phyloP scores from a whole-genome alignment of 192 early-diverging fungal genomes.

The Backusella morwellensis region DNA sequence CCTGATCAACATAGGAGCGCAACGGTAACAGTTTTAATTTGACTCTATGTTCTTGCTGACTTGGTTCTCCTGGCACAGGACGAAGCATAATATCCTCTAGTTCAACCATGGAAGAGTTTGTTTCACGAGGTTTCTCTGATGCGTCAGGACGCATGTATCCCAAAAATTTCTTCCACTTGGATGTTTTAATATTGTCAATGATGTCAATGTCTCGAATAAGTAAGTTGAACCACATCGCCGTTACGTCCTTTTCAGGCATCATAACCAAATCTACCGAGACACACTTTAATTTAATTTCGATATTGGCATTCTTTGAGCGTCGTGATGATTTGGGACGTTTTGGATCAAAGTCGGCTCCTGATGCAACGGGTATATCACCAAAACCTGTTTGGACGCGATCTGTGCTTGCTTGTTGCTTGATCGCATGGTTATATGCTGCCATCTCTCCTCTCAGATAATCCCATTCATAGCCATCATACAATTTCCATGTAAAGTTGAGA shows the following conservation, averaged over 20 bases:
- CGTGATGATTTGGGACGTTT: constrained; percentile 14
- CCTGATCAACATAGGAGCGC: constrained; percentile 90
- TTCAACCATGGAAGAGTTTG: constrained; percentile 62
- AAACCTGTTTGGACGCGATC: neutral
- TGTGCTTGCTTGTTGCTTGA: neutral
- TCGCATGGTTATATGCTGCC: neutral
- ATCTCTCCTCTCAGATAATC: constrained; percentile 31
- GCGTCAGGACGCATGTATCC: constrained; percentile 57
- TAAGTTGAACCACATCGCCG: constrained; percentile 47
- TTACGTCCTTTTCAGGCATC: constrained; percentile 42
- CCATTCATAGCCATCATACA: constrained; percentile 75
- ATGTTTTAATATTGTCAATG: constrained; percentile 73
- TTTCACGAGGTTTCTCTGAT: constrained; percentile 55
- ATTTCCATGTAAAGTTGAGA: constrained; percentile 56
- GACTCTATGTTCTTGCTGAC: constrained; percentile 55
- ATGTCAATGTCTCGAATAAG: constrained; percentile 67
- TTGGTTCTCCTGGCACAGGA: constrained; percentile 49
- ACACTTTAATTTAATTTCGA: constrained; percentile 55
- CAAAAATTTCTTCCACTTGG: constrained; percentile 78
- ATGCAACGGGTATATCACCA: neutral
- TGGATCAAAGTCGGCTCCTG: neutral
- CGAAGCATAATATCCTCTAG: constrained; percentile 57
- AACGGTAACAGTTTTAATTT: constrained; percentile 74
- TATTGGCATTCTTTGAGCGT: constrained; percentile 43
- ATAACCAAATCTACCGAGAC: constrained; percentile 55